Base-by-base conservation (phyloP, 306 rosid species). In the Cicer yamashitae region DNA sequence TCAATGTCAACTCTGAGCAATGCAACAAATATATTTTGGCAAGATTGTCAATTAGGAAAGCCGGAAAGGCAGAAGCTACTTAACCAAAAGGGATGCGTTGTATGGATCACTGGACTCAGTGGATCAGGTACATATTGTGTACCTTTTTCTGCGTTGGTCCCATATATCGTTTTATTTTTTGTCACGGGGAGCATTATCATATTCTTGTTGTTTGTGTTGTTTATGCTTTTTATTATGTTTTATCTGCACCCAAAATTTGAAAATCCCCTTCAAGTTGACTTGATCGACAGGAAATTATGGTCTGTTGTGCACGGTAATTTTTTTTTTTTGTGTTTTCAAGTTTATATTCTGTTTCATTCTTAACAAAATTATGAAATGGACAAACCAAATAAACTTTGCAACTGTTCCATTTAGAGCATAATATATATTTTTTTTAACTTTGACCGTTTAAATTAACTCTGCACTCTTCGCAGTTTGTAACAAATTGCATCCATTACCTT, bases 91-190 rank as follows among this genome's bases (percentile, higher is more conserved):
- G 97, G 97, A 25, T 92, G 97, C 53, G 92, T 90, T 54, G 88
- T 92, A 47, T 92, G 97, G 97, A 90, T 92, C 75, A 92, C 96
- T 0, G 96, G 97, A 71, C 96, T 92, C 86, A 90, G 96, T 10
- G 97, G 96, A 81, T 92, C 97, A 87, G 97, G 97, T 90, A 17
- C 64, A 10, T 71, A 77, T 60, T 65, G 53, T 40, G 60, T 60
- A 17, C 22, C 3, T 7, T 50, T 7, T 75, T 50, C 37, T 30
- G 15, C 48, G 7, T 9, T 65, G 71, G 41, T 15, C 61, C 17
- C 2, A 0, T 30, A 59, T 59, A 40, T 59, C 11, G 25, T 59
- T 57, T 67, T 61, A 10, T 7, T 45, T 69, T 69, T 60, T 60
- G 6, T 59, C 70, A 44, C 46, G 38, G 40, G 67, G 75, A 78